These are phyloP conservation scores for Spathaspora hagerdaliae DNA, from an alignment of 805 yeast species.

Conservation along the genomic window DNA sequence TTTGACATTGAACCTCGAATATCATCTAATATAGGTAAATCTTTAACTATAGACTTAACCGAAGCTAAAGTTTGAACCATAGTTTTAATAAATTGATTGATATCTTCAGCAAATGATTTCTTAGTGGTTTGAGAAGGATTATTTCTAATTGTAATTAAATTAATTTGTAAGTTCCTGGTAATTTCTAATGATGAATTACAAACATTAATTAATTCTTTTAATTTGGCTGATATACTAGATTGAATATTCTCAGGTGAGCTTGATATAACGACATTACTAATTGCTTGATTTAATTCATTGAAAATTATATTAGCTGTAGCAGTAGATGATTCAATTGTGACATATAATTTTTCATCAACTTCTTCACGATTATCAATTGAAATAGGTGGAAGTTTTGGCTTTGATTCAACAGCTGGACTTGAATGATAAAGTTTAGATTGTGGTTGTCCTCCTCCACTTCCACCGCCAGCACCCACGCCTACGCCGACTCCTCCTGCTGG, in stretches of 20 bases:
- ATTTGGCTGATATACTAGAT: slow-evolving; percentile 53
- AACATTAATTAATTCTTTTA: slow-evolving; percentile 71
- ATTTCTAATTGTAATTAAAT: slow-evolving; percentile 48
- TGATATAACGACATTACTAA: slow-evolving; percentile 47
- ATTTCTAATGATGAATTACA: slow-evolving; percentile 82
- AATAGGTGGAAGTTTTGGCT: slow-evolving; percentile 19
- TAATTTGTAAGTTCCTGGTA: slow-evolving; percentile 58
- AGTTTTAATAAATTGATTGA: slow-evolving; percentile 75
- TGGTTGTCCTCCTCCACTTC: background rate
- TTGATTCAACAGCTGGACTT: slow-evolving; percentile 2
- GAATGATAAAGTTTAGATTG: background rate
- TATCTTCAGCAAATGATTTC: slow-evolving; percentile 77
- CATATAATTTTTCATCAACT: slow-evolving; percentile 64
- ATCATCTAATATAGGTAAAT: slow-evolving; percentile 74
- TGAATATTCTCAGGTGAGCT: slow-evolving; percentile 20
- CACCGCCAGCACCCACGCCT: no score
- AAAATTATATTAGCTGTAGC: slow-evolving; percentile 73
- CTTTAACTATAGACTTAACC: slow-evolving; percentile 78
- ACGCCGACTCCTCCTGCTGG: no score
- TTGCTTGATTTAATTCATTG: slow-evolving; percentile 65
- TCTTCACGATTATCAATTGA: slow-evolving; percentile 28
- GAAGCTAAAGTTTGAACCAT: slow-evolving; percentile 80
- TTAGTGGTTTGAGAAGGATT: slow-evolving; percentile 50
- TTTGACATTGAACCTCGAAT: slow-evolving; percentile 75
- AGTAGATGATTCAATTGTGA: slow-evolving; percentile 59